A percentile compares a stretch with the other conserved stretches of the same genome.
Evolutionary conservation across 2,329 filamentous ascomycete genomes (phyloP).

Genomic region (Lasiodiplodia theobromae): DNA sequence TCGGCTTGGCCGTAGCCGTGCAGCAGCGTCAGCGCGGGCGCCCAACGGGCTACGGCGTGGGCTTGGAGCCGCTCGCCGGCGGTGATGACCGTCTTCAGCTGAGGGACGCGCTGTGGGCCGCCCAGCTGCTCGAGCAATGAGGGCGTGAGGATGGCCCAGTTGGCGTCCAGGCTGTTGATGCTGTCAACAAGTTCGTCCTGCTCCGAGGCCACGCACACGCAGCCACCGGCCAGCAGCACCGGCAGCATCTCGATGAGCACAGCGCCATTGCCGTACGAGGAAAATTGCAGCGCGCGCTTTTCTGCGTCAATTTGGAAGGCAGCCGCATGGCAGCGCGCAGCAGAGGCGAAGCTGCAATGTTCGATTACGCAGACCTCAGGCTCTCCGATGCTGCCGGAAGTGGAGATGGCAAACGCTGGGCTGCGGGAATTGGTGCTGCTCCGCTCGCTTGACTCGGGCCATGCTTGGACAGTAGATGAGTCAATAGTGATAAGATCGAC

Average conservation of each 20-base stretch:
- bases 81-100: constrained; percentile 47
- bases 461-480: neutral
- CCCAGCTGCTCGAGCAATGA: constrained; percentile 45
- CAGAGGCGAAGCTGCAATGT: constrained; percentile 41
- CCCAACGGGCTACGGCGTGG: neutral
- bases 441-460: neutral
- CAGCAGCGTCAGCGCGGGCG: no score
- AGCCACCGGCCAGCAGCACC: constrained; percentile 44
- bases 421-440: neutral
- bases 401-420: constrained; percentile 35
- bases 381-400: constrained; percentile 35
- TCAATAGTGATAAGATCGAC: neutral
- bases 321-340: constrained; percentile 21
- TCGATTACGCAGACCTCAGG: constrained; percentile 41
- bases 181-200: constrained; percentile 43
- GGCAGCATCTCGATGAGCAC: constrained; percentile 46
- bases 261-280: constrained; percentile 47
- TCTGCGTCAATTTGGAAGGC: constrained; percentile 31
- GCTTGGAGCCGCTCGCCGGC: constrained; percentile 41
- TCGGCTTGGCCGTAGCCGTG: no score
- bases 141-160: constrained; percentile 46
- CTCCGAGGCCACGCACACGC: constrained; percentile 49
- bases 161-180: constrained; percentile 38
- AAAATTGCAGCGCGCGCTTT: constrained; percentile 49
- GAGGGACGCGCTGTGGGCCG: constrained; percentile 46